A percentile compares a stretch with the other conserved stretches of the same genome.
These are phyloP conservation scores for Skeletonema potamos DNA, from an alignment of 108 stramenopile genomes.

Conservation along the genomic window DNA sequence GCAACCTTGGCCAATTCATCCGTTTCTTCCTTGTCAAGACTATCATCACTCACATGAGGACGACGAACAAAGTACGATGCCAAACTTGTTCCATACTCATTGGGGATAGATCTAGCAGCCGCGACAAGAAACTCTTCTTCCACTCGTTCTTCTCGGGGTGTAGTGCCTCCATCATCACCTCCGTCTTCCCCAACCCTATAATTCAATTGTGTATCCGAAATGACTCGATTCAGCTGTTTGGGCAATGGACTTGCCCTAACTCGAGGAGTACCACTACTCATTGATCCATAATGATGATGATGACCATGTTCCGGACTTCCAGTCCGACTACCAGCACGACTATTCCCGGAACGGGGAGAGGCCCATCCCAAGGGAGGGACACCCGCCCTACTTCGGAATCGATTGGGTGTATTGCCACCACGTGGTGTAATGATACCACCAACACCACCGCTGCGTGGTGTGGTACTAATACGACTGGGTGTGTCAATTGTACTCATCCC, in stretches of 20 bases:
- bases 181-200: not conserved
- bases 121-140: constrained; percentile 31
- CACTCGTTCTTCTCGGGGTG: constrained; percentile 2
- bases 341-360: not conserved
- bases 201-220: not conserved
- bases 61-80: constrained; percentile 61
- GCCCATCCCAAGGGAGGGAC: not conserved
- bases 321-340: not conserved
- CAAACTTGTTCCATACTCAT: constrained; percentile 52
- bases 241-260: constrained; percentile 41
- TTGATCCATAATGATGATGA: not conserved
- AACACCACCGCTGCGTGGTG: not conserved
- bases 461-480: not conserved
- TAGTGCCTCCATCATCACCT: not conserved
- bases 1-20: constrained; percentile 3
- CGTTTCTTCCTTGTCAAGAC: constrained; percentile 17
- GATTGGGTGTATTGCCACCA: not conserved
- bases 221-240: constrained; percentile 13
- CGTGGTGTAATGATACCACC: not conserved
- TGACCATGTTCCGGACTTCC: not conserved
- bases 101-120: constrained; percentile 50
- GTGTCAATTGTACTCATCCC: not conserved
- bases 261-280: not conserved
- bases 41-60: constrained; percentile 48
- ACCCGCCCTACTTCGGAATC: not conserved